phyloP scores from a whole-genome alignment of 1,284 basidiomycete species.

The Tetrapyrgos nigripes region DNA sequence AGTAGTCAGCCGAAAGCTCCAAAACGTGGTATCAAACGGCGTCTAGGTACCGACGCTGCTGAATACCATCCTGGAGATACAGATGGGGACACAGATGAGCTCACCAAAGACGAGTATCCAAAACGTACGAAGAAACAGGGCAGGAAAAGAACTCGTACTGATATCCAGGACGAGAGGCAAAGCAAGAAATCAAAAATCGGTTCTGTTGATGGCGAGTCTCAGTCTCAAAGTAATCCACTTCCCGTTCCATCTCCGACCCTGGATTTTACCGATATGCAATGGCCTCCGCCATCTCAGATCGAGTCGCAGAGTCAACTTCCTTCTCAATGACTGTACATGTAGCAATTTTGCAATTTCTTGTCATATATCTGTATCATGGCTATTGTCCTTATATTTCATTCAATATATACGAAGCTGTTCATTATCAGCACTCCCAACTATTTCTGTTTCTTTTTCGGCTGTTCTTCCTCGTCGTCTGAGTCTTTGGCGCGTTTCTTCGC shows the following conservation, averaged over 20 bases:
- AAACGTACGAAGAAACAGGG: conserved; percentile 32
- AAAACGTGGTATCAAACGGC: conserved; percentile 24
- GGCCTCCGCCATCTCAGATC: not conserved
- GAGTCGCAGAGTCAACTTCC: not conserved
- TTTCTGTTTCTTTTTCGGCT: conserved; percentile 31
- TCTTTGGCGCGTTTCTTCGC: conserved; percentile 24
- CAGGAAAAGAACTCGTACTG: conserved; percentile 38
- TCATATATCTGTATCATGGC: not conserved
- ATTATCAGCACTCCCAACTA: not conserved
- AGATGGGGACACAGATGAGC: conserved; percentile 35
- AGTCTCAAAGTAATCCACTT: too few relatives aligned
- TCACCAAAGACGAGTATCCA: conserved; percentile 28
- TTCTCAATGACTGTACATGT: not conserved
- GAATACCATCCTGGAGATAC: conserved; percentile 47
- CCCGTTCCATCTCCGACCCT: not conserved
- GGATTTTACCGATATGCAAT: not conserved
- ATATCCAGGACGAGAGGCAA: conserved; percentile 3
- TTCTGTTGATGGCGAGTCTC: too few relatives aligned
- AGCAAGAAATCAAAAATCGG: conserved; percentile 12
- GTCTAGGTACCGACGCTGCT: conserved; percentile 41
- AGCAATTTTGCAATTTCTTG: not conserved
- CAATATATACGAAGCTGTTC: not conserved
- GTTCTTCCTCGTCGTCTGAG: conserved; percentile 33
- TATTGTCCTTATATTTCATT: not conserved
- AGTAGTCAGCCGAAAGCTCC: not conserved